Evolutionary conservation across 140 eudicot species (phyloP).

Genomic region (Cichorium intybus): DNA sequence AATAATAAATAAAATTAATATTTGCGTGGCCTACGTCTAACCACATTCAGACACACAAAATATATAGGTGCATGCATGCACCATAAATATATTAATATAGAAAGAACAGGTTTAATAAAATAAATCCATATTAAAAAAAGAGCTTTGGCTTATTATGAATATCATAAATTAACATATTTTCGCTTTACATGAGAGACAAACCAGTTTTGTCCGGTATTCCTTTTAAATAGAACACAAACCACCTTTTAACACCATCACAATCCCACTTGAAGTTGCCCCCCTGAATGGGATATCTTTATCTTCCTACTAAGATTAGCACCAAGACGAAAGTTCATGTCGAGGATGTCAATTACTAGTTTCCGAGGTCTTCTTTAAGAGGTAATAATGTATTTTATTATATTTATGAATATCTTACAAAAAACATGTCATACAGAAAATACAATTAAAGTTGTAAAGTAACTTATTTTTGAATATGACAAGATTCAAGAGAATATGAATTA

Average conservation of each 20-base stretch:
- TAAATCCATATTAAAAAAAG: no score
- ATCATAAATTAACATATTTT: not conserved
- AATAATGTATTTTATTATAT: not conserved
- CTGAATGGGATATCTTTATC: not conserved
- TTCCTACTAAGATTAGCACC: conserved; percentile 30
- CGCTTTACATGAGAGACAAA: not conserved
- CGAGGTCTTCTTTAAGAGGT: not conserved
- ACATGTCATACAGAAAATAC: not conserved
- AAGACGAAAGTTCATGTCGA: not conserved
- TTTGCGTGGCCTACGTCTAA: no score
- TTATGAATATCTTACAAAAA: not conserved
- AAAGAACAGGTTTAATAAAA: not conserved
- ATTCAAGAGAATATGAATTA: no score
- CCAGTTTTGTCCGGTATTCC: conserved; percentile 1
- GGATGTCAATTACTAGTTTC: not conserved
- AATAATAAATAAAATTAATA: no score
- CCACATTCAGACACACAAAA: not conserved
- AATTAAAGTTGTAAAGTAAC: not conserved
- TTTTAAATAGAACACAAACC: conserved; percentile 9
- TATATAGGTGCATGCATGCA: not conserved
- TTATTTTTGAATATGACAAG: no score
- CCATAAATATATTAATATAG: not conserved
- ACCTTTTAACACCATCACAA: conserved; percentile 16
- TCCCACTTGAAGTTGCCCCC: conserved; percentile 30
- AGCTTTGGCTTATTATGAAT: not conserved